Percentiles rank a stretch among this genome's conserved stretches.
Evolutionary conservation across 1,139 yeast genomes (phyloP).

Genomic region (Kluyveromyces marxianus): DNA sequence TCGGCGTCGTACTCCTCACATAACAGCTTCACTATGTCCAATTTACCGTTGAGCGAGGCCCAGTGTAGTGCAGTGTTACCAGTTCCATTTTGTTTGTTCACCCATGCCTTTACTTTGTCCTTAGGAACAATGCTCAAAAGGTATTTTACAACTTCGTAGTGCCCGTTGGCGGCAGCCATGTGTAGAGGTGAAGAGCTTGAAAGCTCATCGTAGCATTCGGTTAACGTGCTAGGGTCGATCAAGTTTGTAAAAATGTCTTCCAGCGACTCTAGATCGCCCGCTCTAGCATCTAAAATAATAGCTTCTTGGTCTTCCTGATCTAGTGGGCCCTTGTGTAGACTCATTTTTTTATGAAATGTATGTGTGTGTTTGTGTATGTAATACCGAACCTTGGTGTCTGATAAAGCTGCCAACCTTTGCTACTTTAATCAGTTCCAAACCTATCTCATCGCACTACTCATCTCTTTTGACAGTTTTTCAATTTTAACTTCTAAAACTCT

Average conservation of each 20-base stretch:
- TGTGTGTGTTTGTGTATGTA: too few relatives aligned
- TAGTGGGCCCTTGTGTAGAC: slow-evolving; percentile 28
- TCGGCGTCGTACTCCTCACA: slow-evolving; percentile 74
- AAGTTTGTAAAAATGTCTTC: slow-evolving; percentile 59
- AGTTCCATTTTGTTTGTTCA: slow-evolving; percentile 56
- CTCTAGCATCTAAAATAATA: slow-evolving; percentile 74
- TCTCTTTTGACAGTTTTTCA: too few relatives aligned
- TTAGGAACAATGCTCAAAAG: slow-evolving; percentile 43
- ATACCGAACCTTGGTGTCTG: not conserved
- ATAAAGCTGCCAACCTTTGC: not conserved
- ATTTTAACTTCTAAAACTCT: too few relatives aligned
- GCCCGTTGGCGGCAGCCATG: slow-evolving; percentile 95
- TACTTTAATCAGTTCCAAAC: too few relatives aligned
- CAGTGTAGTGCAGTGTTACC: slow-evolving; percentile 95
- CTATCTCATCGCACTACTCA: too few relatives aligned
- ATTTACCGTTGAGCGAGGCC: slow-evolving; percentile 87
- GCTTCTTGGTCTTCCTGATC: slow-evolving; percentile 75
- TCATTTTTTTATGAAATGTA: slow-evolving; percentile 19
- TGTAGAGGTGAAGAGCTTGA: slow-evolving; percentile 75
- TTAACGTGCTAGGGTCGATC: slow-evolving; percentile 42
- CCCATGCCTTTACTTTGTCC: slow-evolving; percentile 41
- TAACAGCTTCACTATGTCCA: slow-evolving; percentile 58
- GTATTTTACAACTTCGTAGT: slow-evolving; percentile 57
- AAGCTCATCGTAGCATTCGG: slow-evolving; percentile 42
- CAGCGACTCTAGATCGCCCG: slow-evolving; percentile 73